Base-by-base conservation (phyloP, 305 asterid species). In the Withania somnifera region DNA sequence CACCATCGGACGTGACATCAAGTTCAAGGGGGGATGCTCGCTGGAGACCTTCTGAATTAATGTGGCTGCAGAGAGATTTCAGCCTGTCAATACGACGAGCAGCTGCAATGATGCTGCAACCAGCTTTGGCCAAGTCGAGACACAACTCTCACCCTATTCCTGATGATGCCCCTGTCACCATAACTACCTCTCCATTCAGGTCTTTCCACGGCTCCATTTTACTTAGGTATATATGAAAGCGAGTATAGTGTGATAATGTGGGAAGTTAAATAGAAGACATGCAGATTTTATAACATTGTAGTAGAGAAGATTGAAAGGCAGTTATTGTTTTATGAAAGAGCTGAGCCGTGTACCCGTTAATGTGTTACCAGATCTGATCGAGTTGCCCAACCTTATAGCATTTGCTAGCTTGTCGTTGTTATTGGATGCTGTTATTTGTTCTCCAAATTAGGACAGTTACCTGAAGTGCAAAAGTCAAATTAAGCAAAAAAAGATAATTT, bases 81-180 rank as follows among this genome's bases (percentile, higher is more conserved):
- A 61, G 20, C 1, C 69, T 28, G 3, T 88, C 94, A 13, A 86
- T 42, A 22, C 90, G 86, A 40, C 91, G 88, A 1, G 93, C 90
- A 1, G 91, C 90, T 1, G 93, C 92, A 4, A 90, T 79, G 42
- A 87, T 64, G 53, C 56, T 87, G 83, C 92, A 90, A 0, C 92
- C 92, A 28, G 86, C 88, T 64, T 73, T 86, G 50, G 92, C 90
- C 7, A 90, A 67, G 82, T 91, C 88, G 32, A 90, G 80, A 82
- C 92, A 84, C 78, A 87, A 79, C 54, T 87, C 90, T 9, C 80
- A 71, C 28, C 93, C 92, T 0, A 90, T 79, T 1, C 93, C 91
- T 0, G 93, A 86, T 9, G 93, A 90, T 6, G 92, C 90, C 7
- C 90, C 90, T 4, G 90, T 90, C 34, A 87, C 88, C 87, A 87